phyloP scores from a whole-genome alignment of 1,284 basidiomycete genomes.

The Meripilus lineatus region DNA sequence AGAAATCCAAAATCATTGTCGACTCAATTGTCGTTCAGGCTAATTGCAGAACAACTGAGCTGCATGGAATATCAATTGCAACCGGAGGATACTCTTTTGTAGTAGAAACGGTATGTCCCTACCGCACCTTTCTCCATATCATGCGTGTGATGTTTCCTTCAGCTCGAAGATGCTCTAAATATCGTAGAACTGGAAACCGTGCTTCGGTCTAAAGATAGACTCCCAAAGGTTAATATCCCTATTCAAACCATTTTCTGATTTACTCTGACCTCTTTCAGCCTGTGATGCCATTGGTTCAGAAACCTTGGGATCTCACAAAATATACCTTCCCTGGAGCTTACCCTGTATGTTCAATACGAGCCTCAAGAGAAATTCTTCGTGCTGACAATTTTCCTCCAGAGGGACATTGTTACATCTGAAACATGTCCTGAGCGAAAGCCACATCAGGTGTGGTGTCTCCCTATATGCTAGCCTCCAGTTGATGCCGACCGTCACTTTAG shows the following conservation, averaged over 20 bases:
- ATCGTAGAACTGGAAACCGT: conserved; percentile 11
- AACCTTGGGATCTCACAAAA: too few species aligned
- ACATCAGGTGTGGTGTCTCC: conserved; percentile 8
- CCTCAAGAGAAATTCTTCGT: background rate
- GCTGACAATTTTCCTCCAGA: conserved; percentile 1
- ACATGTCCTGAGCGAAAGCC: conserved; percentile 10
- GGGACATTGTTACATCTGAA: conserved; percentile 10
- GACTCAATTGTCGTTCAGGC: conserved; percentile 10
- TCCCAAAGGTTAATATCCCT: too few species aligned
- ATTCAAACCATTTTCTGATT: too few species aligned
- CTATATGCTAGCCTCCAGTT: background rate
- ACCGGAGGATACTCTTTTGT: background rate
- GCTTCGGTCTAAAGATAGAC: conserved; percentile 7
- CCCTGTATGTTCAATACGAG: background rate
- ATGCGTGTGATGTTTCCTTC: background rate
- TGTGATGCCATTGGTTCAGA: too few species aligned
- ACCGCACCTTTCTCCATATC: too few species aligned
- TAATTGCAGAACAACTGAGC: background rate
- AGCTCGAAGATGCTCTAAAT: conserved; percentile 12
- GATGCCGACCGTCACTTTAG: background rate
- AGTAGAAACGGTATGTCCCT: background rate
- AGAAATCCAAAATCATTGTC: conserved; percentile 5
- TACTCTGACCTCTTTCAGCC: too few species aligned
- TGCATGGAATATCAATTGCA: conserved; percentile 7
- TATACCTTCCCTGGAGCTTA: too few species aligned